Conservation (phyloP, 768 basidiomycete genomes). For the Pleurotus tuoliensis region DNA sequence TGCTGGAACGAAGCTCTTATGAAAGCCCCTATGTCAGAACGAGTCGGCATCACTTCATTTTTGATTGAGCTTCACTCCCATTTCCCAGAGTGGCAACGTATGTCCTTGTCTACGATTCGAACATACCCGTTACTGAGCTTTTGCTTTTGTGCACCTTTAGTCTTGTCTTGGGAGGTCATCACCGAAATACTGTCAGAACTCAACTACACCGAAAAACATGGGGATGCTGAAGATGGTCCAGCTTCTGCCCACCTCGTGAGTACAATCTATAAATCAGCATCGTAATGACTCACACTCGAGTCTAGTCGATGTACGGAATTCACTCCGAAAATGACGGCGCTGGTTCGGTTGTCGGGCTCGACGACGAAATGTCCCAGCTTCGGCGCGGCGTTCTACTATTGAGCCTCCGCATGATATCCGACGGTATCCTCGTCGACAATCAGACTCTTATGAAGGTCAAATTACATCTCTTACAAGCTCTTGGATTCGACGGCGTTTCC, state of each 20-base stretch:
- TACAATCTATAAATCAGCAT: background rate
- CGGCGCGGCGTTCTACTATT: constrained; percentile 50
- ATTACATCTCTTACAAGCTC: constrained; percentile 38
- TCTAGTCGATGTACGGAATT: constrained; percentile 43
- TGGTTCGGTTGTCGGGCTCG: constrained; percentile 19
- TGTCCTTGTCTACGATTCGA: constrained; percentile 2
- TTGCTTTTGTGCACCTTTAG: constrained; percentile 26
- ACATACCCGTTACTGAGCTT: background rate
- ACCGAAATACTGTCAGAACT: constrained; percentile 56
- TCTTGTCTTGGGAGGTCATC: constrained; percentile 62
- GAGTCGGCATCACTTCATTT: constrained; percentile 56
- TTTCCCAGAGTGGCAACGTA: constrained; percentile 67
- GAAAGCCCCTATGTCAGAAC: constrained; percentile 53
- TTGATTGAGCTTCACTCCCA: constrained; percentile 64
- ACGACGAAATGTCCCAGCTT: constrained; percentile 45
- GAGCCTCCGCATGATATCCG: constrained; percentile 62
- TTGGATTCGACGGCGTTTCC: constrained; percentile 55
- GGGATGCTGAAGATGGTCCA: constrained; percentile 34
- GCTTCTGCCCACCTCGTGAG: constrained; percentile 39
- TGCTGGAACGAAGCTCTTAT: constrained; percentile 66
- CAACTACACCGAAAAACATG: constrained; percentile 37
- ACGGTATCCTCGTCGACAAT: constrained; percentile 52
- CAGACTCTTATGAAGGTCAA: constrained; percentile 60
- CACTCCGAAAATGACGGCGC: constrained; percentile 23
- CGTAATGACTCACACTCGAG: background rate